Evolutionary conservation across 2,329 filamentous ascomycete species (phyloP).

Genomic region (Colletotrichum euphorbiae): DNA sequence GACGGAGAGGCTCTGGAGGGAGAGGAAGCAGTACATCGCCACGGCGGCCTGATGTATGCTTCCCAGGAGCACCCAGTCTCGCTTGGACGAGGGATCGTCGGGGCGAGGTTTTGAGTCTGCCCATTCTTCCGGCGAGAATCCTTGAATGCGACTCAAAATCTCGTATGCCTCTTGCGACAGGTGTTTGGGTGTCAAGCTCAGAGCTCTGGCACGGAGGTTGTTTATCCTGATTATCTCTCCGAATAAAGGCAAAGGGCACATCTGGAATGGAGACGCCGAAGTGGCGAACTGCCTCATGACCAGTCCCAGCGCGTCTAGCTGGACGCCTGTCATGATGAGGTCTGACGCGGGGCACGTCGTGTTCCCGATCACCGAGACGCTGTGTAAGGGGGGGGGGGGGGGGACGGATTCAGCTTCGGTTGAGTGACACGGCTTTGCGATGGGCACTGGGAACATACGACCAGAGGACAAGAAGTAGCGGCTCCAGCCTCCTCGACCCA

Average conservation of each 20-base stretch:
- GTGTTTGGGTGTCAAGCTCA: constrained; percentile 35
- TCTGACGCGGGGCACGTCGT: constrained; percentile 51
- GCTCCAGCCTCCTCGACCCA: constrained; percentile 39
- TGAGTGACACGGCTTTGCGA: not conserved
- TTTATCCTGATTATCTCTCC: constrained; percentile 51
- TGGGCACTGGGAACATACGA: constrained; percentile 42
- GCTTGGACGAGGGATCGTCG: constrained; percentile 43
- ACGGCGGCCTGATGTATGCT: constrained; percentile 47
- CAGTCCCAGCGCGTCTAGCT: constrained; percentile 45
- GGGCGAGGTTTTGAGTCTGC: constrained; percentile 44
- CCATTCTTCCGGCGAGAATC: constrained; percentile 49
- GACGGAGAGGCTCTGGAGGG: constrained; percentile 49
- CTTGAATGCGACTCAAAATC: constrained; percentile 40
- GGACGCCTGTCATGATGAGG: constrained; percentile 43
- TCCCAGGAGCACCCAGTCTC: constrained; percentile 46
- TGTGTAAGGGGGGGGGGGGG: constrained; percentile 34
- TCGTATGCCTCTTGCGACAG: not conserved
- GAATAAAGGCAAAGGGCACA: constrained; percentile 49
- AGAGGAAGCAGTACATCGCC: constrained; percentile 51
- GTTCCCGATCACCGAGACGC: constrained; percentile 50
- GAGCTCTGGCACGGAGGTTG: constrained; percentile 46
- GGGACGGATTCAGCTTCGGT: constrained; percentile 31
- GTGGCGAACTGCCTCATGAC: constrained; percentile 42
- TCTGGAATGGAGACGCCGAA: constrained; percentile 43
- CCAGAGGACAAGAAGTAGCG: constrained; percentile 45